These are phyloP conservation scores for Ampelocalamus luodianensis DNA, from an alignment of 176 grass and related monocot genomes.

Conservation along the genomic window DNA sequence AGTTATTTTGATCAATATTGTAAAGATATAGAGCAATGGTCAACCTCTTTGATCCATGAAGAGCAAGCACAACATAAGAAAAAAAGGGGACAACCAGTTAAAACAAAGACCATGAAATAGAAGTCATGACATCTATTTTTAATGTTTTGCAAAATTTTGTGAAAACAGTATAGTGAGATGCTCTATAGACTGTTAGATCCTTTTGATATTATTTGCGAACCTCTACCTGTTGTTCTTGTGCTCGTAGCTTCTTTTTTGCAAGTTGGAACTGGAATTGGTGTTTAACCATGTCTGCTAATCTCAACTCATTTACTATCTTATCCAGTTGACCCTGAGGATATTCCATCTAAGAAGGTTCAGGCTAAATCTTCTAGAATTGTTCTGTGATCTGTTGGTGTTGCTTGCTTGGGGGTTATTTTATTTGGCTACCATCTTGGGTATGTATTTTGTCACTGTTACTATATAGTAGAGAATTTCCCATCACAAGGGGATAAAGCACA, in stretches of 20 bases:
- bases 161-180: not conserved
- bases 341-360: conserved; percentile 63
- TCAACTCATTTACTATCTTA: conserved; percentile 8
- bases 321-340: conserved; percentile 74
- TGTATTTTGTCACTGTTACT: conserved; percentile 1
- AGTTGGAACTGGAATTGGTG: not conserved
- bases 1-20: conserved; percentile 1
- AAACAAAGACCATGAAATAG: not conserved
- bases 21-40: not conserved
- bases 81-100: not conserved
- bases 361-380: conserved; percentile 82
- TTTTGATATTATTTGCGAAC: not conserved
- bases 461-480: not conserved
- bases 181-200: not conserved
- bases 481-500: not conserved
- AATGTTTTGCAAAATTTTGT: not conserved
- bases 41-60: not conserved
- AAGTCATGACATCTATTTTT: not conserved
- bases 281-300: conserved; percentile 2
- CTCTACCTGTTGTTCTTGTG: not conserved
- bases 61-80: no score
- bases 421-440: conserved; percentile 99
- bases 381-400: conserved; percentile 88
- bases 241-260: not conserved
- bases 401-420: conserved; percentile 91